These are phyloP conservation scores for Aspergillus bertholletiae DNA, from an alignment of 495 filamentous ascomycete species.

Conservation along the genomic window DNA sequence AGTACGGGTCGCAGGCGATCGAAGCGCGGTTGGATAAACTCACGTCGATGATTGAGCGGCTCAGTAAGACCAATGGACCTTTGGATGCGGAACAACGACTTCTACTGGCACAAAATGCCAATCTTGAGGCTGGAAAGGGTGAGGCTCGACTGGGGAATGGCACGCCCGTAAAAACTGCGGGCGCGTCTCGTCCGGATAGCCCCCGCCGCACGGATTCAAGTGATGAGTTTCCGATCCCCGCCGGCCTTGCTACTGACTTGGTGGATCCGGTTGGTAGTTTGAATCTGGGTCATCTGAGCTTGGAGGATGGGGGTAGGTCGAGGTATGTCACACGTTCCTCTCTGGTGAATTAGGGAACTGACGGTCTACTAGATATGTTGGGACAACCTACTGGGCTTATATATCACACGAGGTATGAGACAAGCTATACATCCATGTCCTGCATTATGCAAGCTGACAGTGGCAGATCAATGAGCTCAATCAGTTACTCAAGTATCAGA, in stretches of 20 bases:
- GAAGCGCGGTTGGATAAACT: conserved; percentile 43
- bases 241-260: conserved; percentile 42
- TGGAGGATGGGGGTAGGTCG: conserved; percentile 45
- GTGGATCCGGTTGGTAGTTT: conserved; percentile 44
- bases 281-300: conserved; percentile 45
- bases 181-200: conserved; percentile 24
- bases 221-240: conserved; percentile 46
- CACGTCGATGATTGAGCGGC: conserved; percentile 42
- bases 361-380: conserved; percentile 41
- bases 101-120: conserved; percentile 18
- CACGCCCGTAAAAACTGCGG: conserved; percentile 12
- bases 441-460: background rate
- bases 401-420: conserved; percentile 44
- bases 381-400: conserved; percentile 51
- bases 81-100: conserved; percentile 24
- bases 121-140: conserved; percentile 15
- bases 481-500: conserved; percentile 42
- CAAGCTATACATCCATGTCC: background rate
- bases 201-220: conserved; percentile 38
- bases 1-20: conserved; percentile 33
- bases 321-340: conserved; percentile 25
- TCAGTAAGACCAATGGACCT: conserved; percentile 31
- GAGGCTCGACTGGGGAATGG: conserved; percentile 17
- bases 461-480: conserved; percentile 46
- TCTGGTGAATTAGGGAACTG: background rate